Evolutionary conservation across 2,329 filamentous ascomycete species (phyloP).

Genomic region (Gyromitra esculenta): DNA sequence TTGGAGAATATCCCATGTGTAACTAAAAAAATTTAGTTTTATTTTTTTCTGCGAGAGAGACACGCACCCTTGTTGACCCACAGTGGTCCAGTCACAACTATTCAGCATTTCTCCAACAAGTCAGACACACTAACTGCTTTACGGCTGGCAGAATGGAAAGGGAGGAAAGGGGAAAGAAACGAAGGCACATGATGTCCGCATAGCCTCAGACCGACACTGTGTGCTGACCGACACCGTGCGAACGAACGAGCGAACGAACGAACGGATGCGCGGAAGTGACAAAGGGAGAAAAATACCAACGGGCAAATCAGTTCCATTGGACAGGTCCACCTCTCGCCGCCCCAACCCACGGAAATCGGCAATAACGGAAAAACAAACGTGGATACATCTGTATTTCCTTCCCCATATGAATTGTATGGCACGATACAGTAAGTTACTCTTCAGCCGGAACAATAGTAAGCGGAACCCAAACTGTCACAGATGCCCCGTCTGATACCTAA

Average conservation of each 20-base stretch:
- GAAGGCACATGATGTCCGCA: constrained; percentile 31
- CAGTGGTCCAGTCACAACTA: constrained; percentile 6
- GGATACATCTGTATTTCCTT: constrained; percentile 1
- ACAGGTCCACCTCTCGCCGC: constrained; percentile 14
- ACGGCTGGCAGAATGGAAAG: constrained; percentile 40
- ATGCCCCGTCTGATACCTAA: constrained; percentile 18
- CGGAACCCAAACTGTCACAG: constrained; percentile 22
- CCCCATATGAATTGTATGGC: background rate
- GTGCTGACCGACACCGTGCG: background rate
- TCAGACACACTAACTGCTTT: constrained; percentile 4
- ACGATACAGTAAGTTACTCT: constrained; percentile 1
- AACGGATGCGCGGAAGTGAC: constrained; percentile 15
- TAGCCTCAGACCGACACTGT: constrained; percentile 4
- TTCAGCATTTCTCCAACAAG: constrained; percentile 1
- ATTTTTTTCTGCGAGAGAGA: constrained; percentile 30
- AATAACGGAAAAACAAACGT: constrained; percentile 41
- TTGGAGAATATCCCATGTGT: constrained; percentile 39
- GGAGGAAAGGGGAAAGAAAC: constrained; percentile 7
- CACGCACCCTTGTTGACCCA: constrained; percentile 36
- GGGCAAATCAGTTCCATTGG: constrained; percentile 40
- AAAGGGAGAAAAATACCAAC: constrained; percentile 7
- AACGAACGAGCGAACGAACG: background rate
- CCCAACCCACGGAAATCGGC: constrained; percentile 32
- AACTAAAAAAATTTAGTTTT: background rate
- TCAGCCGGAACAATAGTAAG: constrained; percentile 7